Conservation (phyloP, 305 asterid species). For the Striga hermonthica region DNA sequence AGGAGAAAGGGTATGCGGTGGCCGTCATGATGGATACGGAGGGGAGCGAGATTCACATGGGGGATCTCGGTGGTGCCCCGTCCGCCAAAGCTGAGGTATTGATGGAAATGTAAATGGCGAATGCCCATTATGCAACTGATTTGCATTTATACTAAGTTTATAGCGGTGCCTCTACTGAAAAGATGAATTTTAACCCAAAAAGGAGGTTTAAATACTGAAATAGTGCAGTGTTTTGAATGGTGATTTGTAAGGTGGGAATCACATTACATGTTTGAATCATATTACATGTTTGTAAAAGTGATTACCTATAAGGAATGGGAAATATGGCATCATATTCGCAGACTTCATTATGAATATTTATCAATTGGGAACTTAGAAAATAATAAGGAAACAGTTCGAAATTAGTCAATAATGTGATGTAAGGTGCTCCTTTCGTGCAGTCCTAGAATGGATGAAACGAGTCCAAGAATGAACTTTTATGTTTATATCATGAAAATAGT, state of each 20-base stretch:
- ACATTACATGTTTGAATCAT: background rate
- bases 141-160: conserved; percentile 10
- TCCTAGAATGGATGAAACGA: too few relatives aligned
- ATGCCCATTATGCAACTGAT: background rate
- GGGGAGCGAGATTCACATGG: conserved; percentile 94
- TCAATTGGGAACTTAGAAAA: background rate
- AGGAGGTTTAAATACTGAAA: conserved; percentile 7
- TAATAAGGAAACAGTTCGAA: too few relatives aligned
- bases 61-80: conserved; percentile 83
- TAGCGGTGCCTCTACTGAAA: background rate
- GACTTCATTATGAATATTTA: background rate
- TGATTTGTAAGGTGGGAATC: background rate
- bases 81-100: conserved; percentile 85
- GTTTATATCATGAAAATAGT: too few relatives aligned
- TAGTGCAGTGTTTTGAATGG: conserved; percentile 10
- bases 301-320: background rate
- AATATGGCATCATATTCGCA: background rate
- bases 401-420: too few relatives aligned
- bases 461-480: too few relatives aligned
- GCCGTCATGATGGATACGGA: conserved; percentile 98
- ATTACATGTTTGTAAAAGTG: background rate
- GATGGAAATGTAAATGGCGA: background rate
- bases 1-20: conserved; percentile 86
- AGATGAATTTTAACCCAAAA: background rate
- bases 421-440: too few relatives aligned